phyloP scores from a whole-genome alignment of 192 early-diverging fungal species.

The Chytriomyces sp. region DNA sequence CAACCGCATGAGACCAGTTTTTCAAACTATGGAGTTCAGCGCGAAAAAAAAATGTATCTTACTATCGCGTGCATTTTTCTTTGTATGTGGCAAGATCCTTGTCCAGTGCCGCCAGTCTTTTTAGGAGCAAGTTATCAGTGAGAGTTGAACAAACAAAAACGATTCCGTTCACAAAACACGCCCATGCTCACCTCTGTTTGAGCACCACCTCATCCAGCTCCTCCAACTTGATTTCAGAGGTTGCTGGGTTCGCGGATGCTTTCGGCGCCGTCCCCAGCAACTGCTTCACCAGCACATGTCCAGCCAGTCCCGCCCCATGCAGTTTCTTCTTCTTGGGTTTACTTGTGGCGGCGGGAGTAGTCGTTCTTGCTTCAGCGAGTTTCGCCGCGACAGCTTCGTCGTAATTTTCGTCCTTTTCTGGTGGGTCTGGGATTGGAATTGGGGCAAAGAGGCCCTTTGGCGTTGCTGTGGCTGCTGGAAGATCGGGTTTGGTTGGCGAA shows the following conservation, averaged over 20 bases:
- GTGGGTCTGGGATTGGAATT: conserved; percentile 31
- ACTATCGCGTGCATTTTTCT: conserved; percentile 51
- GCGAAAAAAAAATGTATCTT: not conserved
- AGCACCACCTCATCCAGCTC: conserved; percentile 52
- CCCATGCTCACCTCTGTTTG: not conserved
- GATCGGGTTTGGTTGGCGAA: too few relatives aligned
- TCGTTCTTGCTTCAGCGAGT: not conserved
- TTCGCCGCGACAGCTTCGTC: conserved; percentile 13
- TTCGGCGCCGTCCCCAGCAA: conserved; percentile 34
- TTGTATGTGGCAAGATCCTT: conserved; percentile 53
- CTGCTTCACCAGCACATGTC: conserved; percentile 32
- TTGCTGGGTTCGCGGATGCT: conserved; percentile 32
- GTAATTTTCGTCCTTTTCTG: conserved; percentile 27
- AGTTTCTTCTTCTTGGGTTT: not conserved
- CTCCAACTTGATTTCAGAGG: conserved; percentile 29
- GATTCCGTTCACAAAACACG: not conserved
- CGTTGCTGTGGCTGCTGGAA: too few relatives aligned
- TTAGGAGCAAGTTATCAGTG: not conserved
- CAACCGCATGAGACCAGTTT: not conserved
- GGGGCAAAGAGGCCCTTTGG: too few relatives aligned
- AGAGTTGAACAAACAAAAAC: not conserved
- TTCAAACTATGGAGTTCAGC: not conserved
- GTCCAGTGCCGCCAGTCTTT: conserved; percentile 49
- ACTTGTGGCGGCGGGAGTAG: not conserved
- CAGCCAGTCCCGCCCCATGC: conserved; percentile 18